A percentile compares a stretch with the other conserved stretches of the same genome.
Conservation (phyloP, 2,329 filamentous ascomycete genomes). For the Cadophora gregata region DNA sequence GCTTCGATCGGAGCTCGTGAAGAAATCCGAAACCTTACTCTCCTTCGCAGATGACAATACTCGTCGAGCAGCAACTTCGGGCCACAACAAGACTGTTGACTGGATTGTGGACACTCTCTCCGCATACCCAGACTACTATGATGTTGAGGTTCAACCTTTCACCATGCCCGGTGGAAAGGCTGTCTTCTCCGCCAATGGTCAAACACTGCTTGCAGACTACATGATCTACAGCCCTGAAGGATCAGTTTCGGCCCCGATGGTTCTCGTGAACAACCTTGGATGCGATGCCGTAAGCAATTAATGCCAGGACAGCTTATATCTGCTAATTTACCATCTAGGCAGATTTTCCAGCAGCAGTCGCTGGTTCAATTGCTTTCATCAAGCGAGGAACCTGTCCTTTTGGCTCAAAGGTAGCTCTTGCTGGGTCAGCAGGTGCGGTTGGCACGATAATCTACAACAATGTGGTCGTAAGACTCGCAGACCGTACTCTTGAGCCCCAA, state of each 20-base stretch:
- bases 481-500: slow-evolving; percentile 3
- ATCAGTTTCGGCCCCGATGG: slow-evolving; percentile 20
- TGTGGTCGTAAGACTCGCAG: slow-evolving; percentile 36
- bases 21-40: slow-evolving; percentile 21
- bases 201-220: background rate
- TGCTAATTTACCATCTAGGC: slow-evolving; percentile 38
- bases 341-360: slow-evolving; percentile 64
- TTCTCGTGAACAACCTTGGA: slow-evolving; percentile 26
- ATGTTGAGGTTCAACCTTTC: slow-evolving; percentile 28
- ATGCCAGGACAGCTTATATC: background rate
- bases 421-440: slow-evolving; percentile 69
- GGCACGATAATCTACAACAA: slow-evolving; percentile 79
- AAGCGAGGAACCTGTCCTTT: slow-evolving; percentile 73
- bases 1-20: slow-evolving; percentile 26
- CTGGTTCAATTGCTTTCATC: slow-evolving; percentile 71
- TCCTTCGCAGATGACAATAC: slow-evolving; percentile 23
- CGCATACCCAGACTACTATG: slow-evolving; percentile 26
- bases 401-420: slow-evolving; percentile 69
- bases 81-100: slow-evolving; percentile 51
- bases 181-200: slow-evolving; percentile 21
- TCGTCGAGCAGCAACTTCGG: slow-evolving; percentile 20
- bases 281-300: slow-evolving; percentile 25
- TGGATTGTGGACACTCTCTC: slow-evolving; percentile 46
- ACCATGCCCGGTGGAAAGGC: slow-evolving; percentile 14
- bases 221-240: slow-evolving; percentile 27